phyloP scores from a whole-genome alignment of 805 yeast species.

The Candida tallmaniae region DNA sequence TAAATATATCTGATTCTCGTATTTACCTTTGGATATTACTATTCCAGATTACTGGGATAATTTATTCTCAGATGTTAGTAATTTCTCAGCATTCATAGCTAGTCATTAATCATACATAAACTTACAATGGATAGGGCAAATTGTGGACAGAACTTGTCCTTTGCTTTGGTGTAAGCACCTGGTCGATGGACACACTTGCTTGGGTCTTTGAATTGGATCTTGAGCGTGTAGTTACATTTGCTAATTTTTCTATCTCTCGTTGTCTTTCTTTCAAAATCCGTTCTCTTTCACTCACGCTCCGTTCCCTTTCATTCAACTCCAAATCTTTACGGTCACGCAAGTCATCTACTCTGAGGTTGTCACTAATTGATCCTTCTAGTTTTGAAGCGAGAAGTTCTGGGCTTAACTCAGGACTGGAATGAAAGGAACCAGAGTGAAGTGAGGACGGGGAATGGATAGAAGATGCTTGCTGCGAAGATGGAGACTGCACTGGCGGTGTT shows the following conservation, averaged over 20 bases:
- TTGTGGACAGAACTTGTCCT: slow-evolving; percentile 7
- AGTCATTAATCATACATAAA: background rate
- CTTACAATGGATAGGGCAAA: slow-evolving; percentile 9
- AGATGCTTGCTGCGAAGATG: background rate
- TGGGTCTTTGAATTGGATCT: slow-evolving; percentile 8
- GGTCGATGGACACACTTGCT: slow-evolving; percentile 8
- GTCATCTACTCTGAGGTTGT: background rate
- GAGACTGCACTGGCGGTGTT: background rate
- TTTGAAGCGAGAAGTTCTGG: background rate
- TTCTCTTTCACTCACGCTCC: background rate
- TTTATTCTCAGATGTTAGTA: too few relatives aligned
- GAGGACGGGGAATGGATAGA: background rate
- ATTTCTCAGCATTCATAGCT: background rate
- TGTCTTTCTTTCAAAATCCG: background rate
- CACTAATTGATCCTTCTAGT: slow-evolving; percentile 1
- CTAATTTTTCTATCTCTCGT: background rate
- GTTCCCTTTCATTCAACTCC: background rate
- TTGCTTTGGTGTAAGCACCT: slow-evolving; percentile 4
- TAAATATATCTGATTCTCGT: too few relatives aligned
- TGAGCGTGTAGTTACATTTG: slow-evolving; percentile 5
- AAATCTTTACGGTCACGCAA: background rate
- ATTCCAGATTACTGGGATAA: too few relatives aligned
- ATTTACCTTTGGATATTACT: too few relatives aligned
- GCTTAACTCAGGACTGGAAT: slow-evolving; percentile 2
- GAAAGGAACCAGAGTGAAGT: background rate